phyloP scores from a whole-genome alignment of 768 basidiomycete genomes.

The Amanita muscaria region DNA sequence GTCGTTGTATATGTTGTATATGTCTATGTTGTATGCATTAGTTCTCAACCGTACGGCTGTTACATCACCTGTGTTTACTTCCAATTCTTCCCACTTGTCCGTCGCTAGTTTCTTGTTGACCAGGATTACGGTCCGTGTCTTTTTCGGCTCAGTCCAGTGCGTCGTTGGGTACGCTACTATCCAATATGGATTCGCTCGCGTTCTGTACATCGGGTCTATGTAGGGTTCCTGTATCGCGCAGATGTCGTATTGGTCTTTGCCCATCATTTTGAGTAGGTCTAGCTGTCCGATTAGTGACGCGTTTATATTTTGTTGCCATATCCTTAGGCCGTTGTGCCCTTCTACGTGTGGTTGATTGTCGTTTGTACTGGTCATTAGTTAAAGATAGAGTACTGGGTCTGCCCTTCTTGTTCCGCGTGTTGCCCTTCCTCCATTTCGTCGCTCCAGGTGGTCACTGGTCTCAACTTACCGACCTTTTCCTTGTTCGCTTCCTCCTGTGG shows the following conservation, averaged over 20 bases:
- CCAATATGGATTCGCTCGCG: neutral
- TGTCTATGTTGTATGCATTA: neutral
- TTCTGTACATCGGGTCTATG: neutral
- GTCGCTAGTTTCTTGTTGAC: no score
- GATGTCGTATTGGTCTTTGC: neutral
- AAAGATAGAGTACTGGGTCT: neutral
- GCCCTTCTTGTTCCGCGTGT: no score
- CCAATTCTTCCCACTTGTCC: neutral
- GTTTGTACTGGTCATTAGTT: no score
- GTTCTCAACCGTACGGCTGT: neutral
- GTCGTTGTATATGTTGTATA: neutral
- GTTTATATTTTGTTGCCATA: neutral
- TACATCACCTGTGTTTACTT: neutral
- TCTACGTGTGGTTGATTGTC: neutral
- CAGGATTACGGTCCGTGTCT: no score
- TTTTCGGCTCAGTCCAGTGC: no score
- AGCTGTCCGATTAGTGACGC: neutral
- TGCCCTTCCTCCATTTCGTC: no score
- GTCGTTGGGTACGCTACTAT: neutral
- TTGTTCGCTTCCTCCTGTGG: no score
- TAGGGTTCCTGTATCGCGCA: neutral
- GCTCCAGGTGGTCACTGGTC: neutral
- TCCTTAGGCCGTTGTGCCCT: neutral
- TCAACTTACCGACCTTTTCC: no score
- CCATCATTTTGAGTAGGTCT: neutral